Conservation (phyloP, 2,329 filamentous ascomycete species). For the Penicillium sclerotiorum region DNA sequence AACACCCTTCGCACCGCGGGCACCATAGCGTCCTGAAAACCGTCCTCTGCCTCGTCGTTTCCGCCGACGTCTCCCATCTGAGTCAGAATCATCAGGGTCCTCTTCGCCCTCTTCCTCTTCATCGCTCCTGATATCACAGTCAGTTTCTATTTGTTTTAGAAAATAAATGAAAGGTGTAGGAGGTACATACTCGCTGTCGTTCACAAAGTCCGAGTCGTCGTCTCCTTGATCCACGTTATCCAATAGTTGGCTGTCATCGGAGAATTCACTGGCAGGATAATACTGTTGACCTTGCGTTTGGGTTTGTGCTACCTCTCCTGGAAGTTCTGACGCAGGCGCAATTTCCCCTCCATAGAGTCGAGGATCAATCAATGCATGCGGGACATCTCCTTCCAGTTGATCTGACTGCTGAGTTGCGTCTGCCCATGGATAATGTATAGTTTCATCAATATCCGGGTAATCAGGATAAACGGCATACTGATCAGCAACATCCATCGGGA, state of each 20-base stretch:
- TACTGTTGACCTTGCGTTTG: slow-evolving; percentile 23
- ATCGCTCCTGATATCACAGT: slow-evolving; percentile 19
- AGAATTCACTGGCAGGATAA: not conserved
- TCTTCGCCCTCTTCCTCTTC: slow-evolving; percentile 26
- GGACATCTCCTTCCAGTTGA: slow-evolving; percentile 12
- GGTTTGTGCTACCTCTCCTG: slow-evolving; percentile 9
- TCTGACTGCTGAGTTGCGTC: slow-evolving; percentile 15
- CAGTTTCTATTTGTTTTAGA: not conserved
- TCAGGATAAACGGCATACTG: slow-evolving; percentile 28
- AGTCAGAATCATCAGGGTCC: slow-evolving; percentile 20
- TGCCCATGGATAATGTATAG: slow-evolving; percentile 38
- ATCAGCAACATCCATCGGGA: slow-evolving; percentile 17
- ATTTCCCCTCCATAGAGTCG: slow-evolving; percentile 36
- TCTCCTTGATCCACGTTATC: slow-evolving; percentile 18
- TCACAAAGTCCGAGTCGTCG: slow-evolving; percentile 31
- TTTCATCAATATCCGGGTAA: slow-evolving; percentile 40
- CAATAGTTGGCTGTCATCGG: slow-evolving; percentile 7
- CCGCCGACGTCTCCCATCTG: slow-evolving; percentile 27
- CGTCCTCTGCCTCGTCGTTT: slow-evolving; percentile 35
- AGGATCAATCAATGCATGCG: slow-evolving; percentile 35
- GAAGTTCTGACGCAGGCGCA: no score
- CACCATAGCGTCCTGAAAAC: slow-evolving; percentile 41
- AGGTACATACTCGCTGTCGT: slow-evolving; percentile 30
- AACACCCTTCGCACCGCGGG: slow-evolving; percentile 48
- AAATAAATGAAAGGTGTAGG: not conserved